A percentile compares a stretch with the other conserved stretches of the same genome.
These are phyloP conservation scores for Leucocoprinus leucothites DNA, from an alignment of 768 basidiomycete species.

Conservation along the genomic window DNA sequence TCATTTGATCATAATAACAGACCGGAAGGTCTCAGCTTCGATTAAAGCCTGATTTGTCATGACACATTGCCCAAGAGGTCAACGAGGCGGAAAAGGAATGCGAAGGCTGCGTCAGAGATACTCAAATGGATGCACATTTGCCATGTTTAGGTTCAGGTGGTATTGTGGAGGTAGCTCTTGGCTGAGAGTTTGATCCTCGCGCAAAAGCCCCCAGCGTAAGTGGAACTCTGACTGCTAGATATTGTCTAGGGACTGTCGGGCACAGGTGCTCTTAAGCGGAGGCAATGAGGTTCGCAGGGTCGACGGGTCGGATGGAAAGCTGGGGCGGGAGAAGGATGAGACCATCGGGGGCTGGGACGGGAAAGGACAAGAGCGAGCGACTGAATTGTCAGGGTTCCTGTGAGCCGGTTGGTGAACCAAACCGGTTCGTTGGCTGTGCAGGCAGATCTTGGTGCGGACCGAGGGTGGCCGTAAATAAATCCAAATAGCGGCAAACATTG, in stretches of 20 bases:
- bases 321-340: not conserved
- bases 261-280: no score
- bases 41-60: not conserved
- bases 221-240: no score
- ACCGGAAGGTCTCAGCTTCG: no score
- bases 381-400: not conserved
- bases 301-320: not conserved
- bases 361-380: not conserved
- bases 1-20: no score
- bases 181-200: no score
- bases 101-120: no score
- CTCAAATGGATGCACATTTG: not conserved
- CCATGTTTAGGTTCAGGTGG: no score
- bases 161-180: no score
- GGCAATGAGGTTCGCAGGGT: slow-evolving; percentile 1
- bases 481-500: slow-evolving; percentile 3
- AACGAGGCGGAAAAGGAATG: no score
- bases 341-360: not conserved
- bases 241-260: no score
- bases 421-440: slow-evolving; percentile 7
- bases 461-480: not conserved
- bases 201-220: no score
- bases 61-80: no score
- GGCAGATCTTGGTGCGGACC: slow-evolving; percentile 3
- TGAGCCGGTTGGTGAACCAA: slow-evolving; percentile 9